Base-by-base conservation (phyloP, 1,139 yeast species). In the Lodderomyces metapsilosis region DNA sequence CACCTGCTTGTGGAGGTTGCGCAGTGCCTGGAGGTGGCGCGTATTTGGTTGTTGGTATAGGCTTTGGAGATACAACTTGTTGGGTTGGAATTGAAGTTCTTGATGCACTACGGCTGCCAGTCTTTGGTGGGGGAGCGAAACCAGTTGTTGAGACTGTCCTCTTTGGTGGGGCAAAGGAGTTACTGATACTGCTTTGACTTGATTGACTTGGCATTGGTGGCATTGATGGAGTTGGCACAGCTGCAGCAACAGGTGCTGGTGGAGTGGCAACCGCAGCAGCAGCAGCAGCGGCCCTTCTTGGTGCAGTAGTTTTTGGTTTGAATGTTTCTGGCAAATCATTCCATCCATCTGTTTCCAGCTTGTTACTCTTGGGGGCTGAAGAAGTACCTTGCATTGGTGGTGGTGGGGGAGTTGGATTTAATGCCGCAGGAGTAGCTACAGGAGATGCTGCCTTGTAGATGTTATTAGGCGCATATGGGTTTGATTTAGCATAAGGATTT, bases 281-380 rank as follows among this genome's bases (percentile, higher is more conserved):
- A 22, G 53, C 58, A 3, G 78, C 66, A 2, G 82, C 70, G 15
- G 80, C 73, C 42, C 79, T 73, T 52, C 84, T 75, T 27, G 78
- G 73, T 11, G 79, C 64, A 24, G 74, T 66, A 17, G 77, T 67
- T 53, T 66, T 58, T 37, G 62, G 59, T 70, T 71, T 80, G 60
- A 84, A 74, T 21, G 78, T 71, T n/a, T 82, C 74, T 38, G 97
- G 96, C 50, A 91, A 71, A 61, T 91, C 97, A 57, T 91, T 91
- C 97, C 97, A 91, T 3, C 97, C 97, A 38, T 86, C 92, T 36
- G 82, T 82, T 36, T 84, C 84, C 54, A 58, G 59, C 42, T 74
- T 78, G 52, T 72, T 77, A 33, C 17, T 36, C 10, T 27, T 36
- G 7, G 18, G 18, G n/a, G 11, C n/a, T 7, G 32, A 28, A 12